Conservation (phyloP, 164 flowering plant species). For the Sextonia rubra region DNA sequence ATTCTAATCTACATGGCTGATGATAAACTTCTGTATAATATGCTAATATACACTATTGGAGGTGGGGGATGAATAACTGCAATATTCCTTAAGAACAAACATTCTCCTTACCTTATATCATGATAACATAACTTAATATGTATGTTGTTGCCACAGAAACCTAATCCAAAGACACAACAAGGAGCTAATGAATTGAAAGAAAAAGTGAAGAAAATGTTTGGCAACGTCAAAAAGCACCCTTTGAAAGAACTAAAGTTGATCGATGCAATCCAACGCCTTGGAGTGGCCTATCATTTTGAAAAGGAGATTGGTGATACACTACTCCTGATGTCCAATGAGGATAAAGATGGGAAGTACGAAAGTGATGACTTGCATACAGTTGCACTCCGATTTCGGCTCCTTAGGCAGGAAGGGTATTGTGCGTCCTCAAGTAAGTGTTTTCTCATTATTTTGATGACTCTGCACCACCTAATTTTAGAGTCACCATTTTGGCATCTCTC, state of each 20-base stretch:
- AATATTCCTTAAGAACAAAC: too few relatives aligned
- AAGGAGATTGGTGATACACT: conserved; percentile 23
- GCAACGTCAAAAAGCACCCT: not conserved
- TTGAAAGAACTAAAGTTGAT: conserved; percentile 7
- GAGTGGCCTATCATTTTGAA: conserved; percentile 26
- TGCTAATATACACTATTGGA: too few relatives aligned
- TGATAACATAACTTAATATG: too few relatives aligned
- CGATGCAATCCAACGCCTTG: conserved; percentile 28
- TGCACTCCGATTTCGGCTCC: conserved; percentile 28
- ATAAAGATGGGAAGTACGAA: not conserved
- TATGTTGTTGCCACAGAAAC: too few relatives aligned
- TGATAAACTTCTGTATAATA: too few relatives aligned
- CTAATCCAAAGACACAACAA: not conserved
- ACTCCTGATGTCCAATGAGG: not conserved
- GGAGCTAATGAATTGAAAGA: conserved; percentile 10
- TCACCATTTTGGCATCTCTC: too few relatives aligned
- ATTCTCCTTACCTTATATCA: too few relatives aligned
- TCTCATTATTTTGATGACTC: not conserved
- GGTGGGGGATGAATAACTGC: too few relatives aligned
- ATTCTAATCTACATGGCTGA: too few relatives aligned
- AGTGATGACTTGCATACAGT: conserved; percentile 6
- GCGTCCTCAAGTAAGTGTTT: conserved; percentile 4
- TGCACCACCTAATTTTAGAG: too few relatives aligned
- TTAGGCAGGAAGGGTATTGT: conserved; percentile 18
- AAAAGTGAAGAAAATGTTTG: conserved; percentile 8